Base-by-base conservation (phyloP, 2,329 filamentous ascomycete genomes). In the Diaporthe vexans region DNA sequence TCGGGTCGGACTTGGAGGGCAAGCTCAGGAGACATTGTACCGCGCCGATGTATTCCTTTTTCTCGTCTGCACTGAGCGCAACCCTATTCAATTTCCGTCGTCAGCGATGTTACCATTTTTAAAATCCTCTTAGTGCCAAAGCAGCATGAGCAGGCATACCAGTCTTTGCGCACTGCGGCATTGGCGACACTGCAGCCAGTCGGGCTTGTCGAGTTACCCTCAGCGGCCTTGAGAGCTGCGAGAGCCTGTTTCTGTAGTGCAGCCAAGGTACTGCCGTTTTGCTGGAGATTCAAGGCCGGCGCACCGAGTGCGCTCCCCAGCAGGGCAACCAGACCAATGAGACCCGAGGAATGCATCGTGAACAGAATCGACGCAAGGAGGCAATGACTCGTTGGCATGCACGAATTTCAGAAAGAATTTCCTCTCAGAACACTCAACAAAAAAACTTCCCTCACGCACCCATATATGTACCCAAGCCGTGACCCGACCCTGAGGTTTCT, bases 141-240 rank as follows among this genome's bases (percentile, higher is more conserved):
- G 35, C 1, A 4, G 37, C 26, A 17, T 8, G 21, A 13, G 19
- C 9, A 17, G 8, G 17, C 59, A 15, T 68, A 68, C 63, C 63
- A 68, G 48, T 54, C 48, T 52, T 68, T 68, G 33, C 63, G 63
- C 33, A 68, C 63, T 2, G 63, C 63, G 15, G 63, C 63, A 40
- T 54, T 68, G 5, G 29, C 17, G 21, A 54, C 15, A 40, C 63
- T 40, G 48, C 63, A 68, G 9, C 63, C n/a, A 40, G 3, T 11
- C n/a, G 63, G 15, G n/a, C 15, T 54, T 19, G 63, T 54, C n/a
- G 63, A 54, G 17, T 68, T 54, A 48, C 63, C 13, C 9, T 54
- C 63, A 19, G 33, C 63, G 52, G 63, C n/a, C 48, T 51, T 54
- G 5, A 68, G 48, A 21, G 63, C 33, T 21, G 46, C 46, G 26